Conservation (phyloP, 495 filamentous ascomycete genomes). For the Aspergillus cristatus region DNA sequence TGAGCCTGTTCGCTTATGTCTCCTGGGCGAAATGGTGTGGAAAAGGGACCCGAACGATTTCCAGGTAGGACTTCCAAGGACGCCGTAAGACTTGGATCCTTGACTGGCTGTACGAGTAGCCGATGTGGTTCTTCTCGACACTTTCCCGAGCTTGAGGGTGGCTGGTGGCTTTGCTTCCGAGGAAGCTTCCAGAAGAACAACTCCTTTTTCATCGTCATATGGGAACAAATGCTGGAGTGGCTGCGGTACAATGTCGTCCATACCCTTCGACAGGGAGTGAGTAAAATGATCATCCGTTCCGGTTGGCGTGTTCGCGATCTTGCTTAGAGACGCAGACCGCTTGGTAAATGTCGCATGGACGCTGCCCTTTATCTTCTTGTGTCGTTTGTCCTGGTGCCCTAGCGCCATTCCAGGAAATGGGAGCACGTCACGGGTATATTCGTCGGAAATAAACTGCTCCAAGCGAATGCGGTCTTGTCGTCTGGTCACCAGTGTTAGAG, state of each 20-base stretch:
- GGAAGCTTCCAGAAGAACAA: not conserved
- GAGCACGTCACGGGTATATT: conserved; percentile 77
- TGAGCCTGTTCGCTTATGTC: too few species aligned
- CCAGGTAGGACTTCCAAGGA: too few species aligned
- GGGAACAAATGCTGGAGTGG: too few species aligned
- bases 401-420: conserved; percentile 79
- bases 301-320: conserved; percentile 4
- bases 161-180: not conserved
- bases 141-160: too few species aligned
- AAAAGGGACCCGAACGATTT: too few species aligned
- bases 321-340: conserved; percentile 25
- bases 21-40: too few species aligned
- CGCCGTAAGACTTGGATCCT: too few species aligned
- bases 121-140: too few species aligned
- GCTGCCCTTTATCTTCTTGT: conserved; percentile 71
- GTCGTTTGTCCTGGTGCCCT: conserved; percentile 44
- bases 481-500: conserved; percentile 45
- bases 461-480: conserved; percentile 68
- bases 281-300: conserved; percentile 7
- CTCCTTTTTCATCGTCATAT: not conserved
- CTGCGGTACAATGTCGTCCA: not conserved
- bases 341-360: conserved; percentile 20
- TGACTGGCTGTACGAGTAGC: too few species aligned
- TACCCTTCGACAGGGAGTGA: too few species aligned
- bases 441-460: conserved; percentile 62